Conservation (phyloP, 768 basidiomycete genomes). For the Sporobolomyces pararoseus region DNA sequence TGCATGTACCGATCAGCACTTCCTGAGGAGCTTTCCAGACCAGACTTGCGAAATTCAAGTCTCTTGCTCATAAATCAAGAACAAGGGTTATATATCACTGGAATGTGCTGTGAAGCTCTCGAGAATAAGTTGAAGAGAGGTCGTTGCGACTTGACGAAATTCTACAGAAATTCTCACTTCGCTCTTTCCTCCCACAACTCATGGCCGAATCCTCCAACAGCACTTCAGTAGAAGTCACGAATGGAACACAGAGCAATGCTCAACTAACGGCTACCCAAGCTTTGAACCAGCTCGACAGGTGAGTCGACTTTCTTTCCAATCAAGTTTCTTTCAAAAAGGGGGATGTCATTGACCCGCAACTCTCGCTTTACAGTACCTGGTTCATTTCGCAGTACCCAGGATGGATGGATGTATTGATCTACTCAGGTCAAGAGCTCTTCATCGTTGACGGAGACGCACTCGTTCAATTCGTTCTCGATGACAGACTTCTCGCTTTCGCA, state of each 20-base stretch:
- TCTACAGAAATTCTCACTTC: neutral
- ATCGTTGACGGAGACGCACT: constrained; percentile 68
- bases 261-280: constrained; percentile 17
- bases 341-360: neutral
- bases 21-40: too few species aligned
- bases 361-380: neutral
- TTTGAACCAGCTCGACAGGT: constrained; percentile 30
- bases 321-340: neutral
- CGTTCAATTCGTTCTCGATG: constrained; percentile 59
- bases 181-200: neutral
- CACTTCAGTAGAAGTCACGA: neutral
- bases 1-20: too few species aligned
- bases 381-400: constrained; percentile 44
- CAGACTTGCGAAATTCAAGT: too few species aligned
- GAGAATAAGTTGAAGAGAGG: too few species aligned
- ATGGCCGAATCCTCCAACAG: neutral
- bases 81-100: neutral
- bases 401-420: constrained; percentile 70
- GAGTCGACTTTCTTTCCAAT: neutral
- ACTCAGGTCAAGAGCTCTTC: constrained; percentile 65
- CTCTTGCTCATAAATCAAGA: neutral
- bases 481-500: constrained; percentile 61
- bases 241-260: neutral
- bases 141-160: too few species aligned
- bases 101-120: too few species aligned